A percentile compares a stretch with the other conserved stretches of the same genome.
These are phyloP conservation scores for Parasitella parasitica DNA, from an alignment of 371 early-diverging fungal species.

Conservation along the genomic window DNA sequence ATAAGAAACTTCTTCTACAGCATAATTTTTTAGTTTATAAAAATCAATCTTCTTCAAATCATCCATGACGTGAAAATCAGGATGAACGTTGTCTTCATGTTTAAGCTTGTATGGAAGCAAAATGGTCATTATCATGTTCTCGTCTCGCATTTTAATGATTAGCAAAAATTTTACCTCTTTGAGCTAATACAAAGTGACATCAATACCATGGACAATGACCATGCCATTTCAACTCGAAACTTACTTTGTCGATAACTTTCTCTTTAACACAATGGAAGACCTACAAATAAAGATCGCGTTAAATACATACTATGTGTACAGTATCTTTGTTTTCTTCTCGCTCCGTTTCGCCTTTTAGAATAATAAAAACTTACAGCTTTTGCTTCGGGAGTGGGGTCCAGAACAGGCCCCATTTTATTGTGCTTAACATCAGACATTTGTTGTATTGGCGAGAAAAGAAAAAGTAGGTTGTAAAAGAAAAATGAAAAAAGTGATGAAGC, in stretches of 20 bases:
- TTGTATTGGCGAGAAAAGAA: too few species aligned
- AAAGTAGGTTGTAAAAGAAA: too few species aligned
- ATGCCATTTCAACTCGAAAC: background rate
- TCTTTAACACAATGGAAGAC: slow-evolving; percentile 45
- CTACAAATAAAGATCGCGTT: slow-evolving; percentile 5
- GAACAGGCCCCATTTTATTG: slow-evolving; percentile 49
- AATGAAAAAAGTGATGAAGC: too few species aligned
- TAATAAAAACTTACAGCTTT: slow-evolving; percentile 28
- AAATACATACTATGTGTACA: background rate
- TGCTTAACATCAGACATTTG: slow-evolving; percentile 52
- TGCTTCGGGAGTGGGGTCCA: slow-evolving; percentile 44
- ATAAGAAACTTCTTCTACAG: slow-evolving; percentile 52
- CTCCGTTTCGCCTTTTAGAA: background rate
- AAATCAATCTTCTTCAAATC: slow-evolving; percentile 45
- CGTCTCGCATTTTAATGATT: background rate
- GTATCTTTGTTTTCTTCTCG: background rate
- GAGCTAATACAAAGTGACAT: slow-evolving; percentile 8
- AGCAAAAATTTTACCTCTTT: slow-evolving; percentile 21
- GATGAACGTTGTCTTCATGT: slow-evolving; percentile 47
- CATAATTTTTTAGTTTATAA: slow-evolving; percentile 48
- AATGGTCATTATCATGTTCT: background rate
- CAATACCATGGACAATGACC: background rate
- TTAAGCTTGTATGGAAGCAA: slow-evolving; percentile 34
- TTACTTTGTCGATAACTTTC: slow-evolving; percentile 35
- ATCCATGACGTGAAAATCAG: slow-evolving; percentile 49